Base-by-base conservation (phyloP, 108 stramenopile species). In the Schizochytrium sp. region DNA sequence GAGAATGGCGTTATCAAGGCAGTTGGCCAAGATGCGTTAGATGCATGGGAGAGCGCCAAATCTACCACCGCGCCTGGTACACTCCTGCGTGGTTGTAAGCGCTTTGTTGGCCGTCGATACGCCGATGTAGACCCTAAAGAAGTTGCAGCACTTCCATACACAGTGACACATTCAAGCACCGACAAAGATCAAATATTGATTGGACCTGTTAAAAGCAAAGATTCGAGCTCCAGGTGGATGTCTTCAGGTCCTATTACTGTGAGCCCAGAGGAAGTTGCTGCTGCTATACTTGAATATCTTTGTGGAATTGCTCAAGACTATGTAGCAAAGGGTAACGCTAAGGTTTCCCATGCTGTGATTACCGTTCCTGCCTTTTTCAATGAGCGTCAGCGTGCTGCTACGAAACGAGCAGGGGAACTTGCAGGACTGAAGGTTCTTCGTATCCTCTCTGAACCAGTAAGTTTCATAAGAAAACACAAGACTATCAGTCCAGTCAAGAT, bases 331-430 rank as follows among this genome's bases (percentile, higher is more conserved):
- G 42, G 64, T 44, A 69, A 69, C 8, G 64, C 64, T 0, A 64
- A 40, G 44, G 46, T 88, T 45, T n/a, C 61, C 3, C 38, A 53
- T 4, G 88, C 61, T 5, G 88, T 88, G 45, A 88, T 88, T 42
- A 88, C 88, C 10, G 88, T 88, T 2, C 88, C 88, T 3, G 76
- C 76, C 17, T 83, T 55, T 40, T 83, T 83, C 40, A 83, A 17
- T 13, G 76, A 83, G 7, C 50, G 10, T 2, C 76, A 83, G 40
- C 76, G 76, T 13, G 8, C 38, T 40, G 76, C 76, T 10, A 83
- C 76, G 15, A 83, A 50, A 53, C 47, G 76, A 47, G 76, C 47
- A 55, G 76, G 50, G n/a, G 76, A 83, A 50, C 5, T 5, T n/a
- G 45, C 45, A 15, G 76, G 76, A 5, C 76, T 83, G 15, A 10